Base-by-base conservation (phyloP, 1,284 basidiomycete genomes). In the Ganoderma leucocontextum region DNA sequence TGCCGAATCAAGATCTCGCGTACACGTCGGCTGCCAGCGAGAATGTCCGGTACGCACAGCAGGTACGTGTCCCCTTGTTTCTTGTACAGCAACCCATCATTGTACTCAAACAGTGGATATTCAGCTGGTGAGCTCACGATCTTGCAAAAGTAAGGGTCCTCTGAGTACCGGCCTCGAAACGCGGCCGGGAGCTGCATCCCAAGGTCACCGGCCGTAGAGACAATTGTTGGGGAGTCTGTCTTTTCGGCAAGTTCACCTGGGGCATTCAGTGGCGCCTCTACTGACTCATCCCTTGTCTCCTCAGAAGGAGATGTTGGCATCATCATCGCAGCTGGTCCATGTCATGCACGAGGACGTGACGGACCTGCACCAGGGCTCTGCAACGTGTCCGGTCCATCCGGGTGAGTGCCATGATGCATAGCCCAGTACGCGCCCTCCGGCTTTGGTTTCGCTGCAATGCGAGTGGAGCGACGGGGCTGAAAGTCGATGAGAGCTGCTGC, bases 1-100 rank as follows among this genome's bases (percentile, higher is more conserved):
- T 77, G 74, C 2, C 67, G 61, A 9, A 78, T 77, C 0, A 78
- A n/a, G 22, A 75, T 62, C 60, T 78, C 77, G n/a, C 72, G 60
- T 8, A 75, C 36, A 13, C 39, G 60, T 3, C 74, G 66, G 12
- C 44, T 65, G 12, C 70, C 65, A 1, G 74, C 55, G 10, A 58
- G n/a, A 1, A 75, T 58, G 39, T 76, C 66, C 4, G 77, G 78
- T 1, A 78, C 70, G 35, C 62, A 64, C 0, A 64, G 55, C 25
- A 64, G 8, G 38, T 55, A 25, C 0, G 47, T 49, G 1, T 49
- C 53, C 0, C 19, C 38, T 7, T 38, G 35, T 2, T 8, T 64
- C 53, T 35, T 38, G 15, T n/a, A 58, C 13, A 25, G 44, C 35
- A 62, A 38, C 1, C 61, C 61, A 36, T 62, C 25, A 3, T 12